phyloP scores from a whole-genome alignment of 176 grass and related monocot genomes.

The Miscanthus lutarioriparius region DNA sequence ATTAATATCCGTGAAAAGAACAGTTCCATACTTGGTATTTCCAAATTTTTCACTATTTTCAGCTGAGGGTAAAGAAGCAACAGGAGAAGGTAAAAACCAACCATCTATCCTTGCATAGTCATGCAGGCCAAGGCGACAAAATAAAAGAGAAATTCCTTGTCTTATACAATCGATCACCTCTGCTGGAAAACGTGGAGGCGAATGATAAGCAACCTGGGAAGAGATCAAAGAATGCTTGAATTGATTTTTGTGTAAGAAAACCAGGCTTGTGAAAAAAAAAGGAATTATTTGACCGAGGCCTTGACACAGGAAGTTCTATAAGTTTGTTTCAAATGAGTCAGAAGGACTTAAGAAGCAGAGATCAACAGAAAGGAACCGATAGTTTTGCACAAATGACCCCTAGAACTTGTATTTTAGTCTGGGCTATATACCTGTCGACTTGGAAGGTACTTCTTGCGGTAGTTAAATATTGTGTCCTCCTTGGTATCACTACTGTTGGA shows the following conservation, averaged over 20 bases:
- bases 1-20: conserved; percentile 96
- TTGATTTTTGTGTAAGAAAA: neutral
- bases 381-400: neutral
- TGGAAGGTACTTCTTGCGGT: conserved; percentile 92
- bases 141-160: conserved; percentile 72
- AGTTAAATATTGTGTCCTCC: conserved; percentile 90
- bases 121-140: conserved; percentile 57
- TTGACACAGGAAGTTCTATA: neutral
- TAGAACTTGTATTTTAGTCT: neutral
- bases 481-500: conserved; percentile 41
- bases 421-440: conserved; percentile 59
- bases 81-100: conserved; percentile 72
- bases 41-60: conserved; percentile 58
- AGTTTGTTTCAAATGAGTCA: neutral
- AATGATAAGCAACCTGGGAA: conserved; percentile 85
- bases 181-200: conserved; percentile 81
- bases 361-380: neutral
- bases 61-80: conserved; percentile 39
- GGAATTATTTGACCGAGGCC: neutral
- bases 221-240: conserved; percentile 24
- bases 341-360: neutral
- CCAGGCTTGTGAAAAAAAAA: neutral
- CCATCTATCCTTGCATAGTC: conserved; percentile 98
- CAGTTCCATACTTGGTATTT: conserved; percentile 59
- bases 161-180: conserved; percentile 88